Base-by-base conservation (phyloP, 257 asterid genomes). In the Fraxinus cuspidata region DNA sequence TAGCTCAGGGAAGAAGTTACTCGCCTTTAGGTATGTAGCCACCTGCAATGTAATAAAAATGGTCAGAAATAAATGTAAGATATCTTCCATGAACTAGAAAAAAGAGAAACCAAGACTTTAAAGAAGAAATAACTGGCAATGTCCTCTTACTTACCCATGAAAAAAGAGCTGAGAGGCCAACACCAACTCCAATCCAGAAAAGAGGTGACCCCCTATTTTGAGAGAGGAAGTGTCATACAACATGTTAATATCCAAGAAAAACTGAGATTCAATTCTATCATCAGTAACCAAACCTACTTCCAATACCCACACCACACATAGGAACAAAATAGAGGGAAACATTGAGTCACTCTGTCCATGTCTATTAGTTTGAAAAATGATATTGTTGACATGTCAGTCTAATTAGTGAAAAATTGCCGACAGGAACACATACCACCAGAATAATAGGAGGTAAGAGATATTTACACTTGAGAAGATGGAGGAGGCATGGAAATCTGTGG, bases 131-230 rank as follows among this genome's bases (percentile, higher is more conserved):
- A 71, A 7, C 64, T 70, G 79, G 35, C 51, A 23, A 72, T 34
- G n/a, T 76, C 69, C 28, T 44, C 73, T 68, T 76, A 74, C 96
- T 82, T 78, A 95, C 99, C 97, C 92, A 93, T 56, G 99, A 85
- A 73, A 95, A 95, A 81, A 95, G 87, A 67, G 98, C 99, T 10
- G 98, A 91, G 66, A 93, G 82, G 79, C 91, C 97, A 63, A 95
- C 99, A 84, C 99, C 99, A 78, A 95, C 88, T 71, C 98, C 99
- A 81, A 95, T 84, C 99, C 99, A 95, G 82, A 93, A 93, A 69
- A 95, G 91, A 79, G 99, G 99, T 6, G 98, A 91, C 31, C 99
- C 97, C 79, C 98, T 93, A 76, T 66, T 81, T 77, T 19, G 25
- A 78, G 70, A 25, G 42, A 74, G 49, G 83, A 76, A 74, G 9